Base-by-base conservation (phyloP, 768 basidiomycete species). In the Lactifluus rugatus region DNA sequence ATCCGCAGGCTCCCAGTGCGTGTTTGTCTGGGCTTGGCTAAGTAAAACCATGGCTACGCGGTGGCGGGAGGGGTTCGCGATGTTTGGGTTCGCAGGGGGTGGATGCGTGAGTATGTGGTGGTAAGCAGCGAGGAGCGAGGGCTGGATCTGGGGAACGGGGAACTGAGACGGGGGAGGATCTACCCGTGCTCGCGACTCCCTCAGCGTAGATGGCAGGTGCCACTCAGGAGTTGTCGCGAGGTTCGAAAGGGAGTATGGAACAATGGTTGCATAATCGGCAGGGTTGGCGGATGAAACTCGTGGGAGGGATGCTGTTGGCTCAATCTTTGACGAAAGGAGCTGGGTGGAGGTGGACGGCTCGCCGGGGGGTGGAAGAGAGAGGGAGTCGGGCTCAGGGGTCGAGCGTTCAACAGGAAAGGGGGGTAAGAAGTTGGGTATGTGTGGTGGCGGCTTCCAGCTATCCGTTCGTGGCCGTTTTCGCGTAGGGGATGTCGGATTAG, bases 61-160 rank as follows among this genome's bases (percentile, higher is more conserved):
- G 71, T 90, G 87, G 45, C 85, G 79, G 5, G 81, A 71, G 31
- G 83, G 81, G 53, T 81, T 87, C 3, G 81, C 71, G 10, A 78
- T 64, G 5, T 74, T 73, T 0, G 75, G 72, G 52, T 73, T 71
- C 0, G 76, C 67, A 0, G 81, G 72, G 0, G 83, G 79, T 1
- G 85, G 84, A 63, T 89, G 81, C 0, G 84, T 88, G 50, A 89
- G 77, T 59, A 89, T 84, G 63, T 89, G 83, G 62, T 87, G 89
- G 66, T 87, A 89, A 5, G 85, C 87, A 13, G 75, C 73, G 44
- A 87, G 68, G 31, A 89, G 78, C 1, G 86, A 76, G 2, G 78
- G 84, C 61, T 87, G 83, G 7, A 78, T 78, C 62, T 79, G 80
- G 0, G 83, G 80, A 1, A 78, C 78, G 5, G 78, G 69, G 6